Evolutionary conservation across 139 green algal genomes (phyloP).

Genomic region (Diplosphaera chodatii): DNA sequence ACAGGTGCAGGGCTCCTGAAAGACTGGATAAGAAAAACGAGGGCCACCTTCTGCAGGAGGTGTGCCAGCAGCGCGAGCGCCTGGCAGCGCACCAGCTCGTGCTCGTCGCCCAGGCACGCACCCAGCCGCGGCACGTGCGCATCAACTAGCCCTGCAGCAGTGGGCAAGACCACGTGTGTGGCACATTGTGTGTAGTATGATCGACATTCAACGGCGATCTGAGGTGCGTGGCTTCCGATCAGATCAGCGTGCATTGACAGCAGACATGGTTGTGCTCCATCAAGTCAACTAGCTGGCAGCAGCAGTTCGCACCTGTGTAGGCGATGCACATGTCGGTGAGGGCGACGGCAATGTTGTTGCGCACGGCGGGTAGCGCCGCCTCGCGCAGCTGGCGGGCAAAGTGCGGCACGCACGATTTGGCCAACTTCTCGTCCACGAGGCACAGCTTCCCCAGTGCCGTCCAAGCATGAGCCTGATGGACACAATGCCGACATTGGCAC

Average conservation of each 20-base stretch:
- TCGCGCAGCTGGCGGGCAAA: constrained; percentile 56
- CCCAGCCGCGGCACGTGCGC: constrained; percentile 63
- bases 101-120: constrained; percentile 62
- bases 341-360: constrained; percentile 87
- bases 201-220: too few relatives aligned
- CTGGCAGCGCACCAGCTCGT: constrained; percentile 75
- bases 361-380: constrained; percentile 28
- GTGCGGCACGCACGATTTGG: constrained; percentile 67
- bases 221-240: too few relatives aligned
- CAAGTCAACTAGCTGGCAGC: too few relatives aligned
- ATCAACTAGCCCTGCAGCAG: constrained; percentile 57
- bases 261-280: too few relatives aligned
- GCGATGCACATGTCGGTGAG: constrained; percentile 76
- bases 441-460: constrained; percentile 73
- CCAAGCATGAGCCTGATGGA: constrained; percentile 61
- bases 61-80: constrained; percentile 68
- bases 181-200: too few relatives aligned
- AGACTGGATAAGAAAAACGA: too few relatives aligned
- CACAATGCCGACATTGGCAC: too few relatives aligned
- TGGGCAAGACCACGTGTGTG: too few relatives aligned
- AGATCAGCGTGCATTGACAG: too few relatives aligned
- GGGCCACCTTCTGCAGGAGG: constrained; percentile 69
- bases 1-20: too few relatives aligned
- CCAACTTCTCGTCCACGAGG: constrained; percentile 65
- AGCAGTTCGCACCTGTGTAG: constrained; percentile 57